These are phyloP conservation scores for Russula griseocarnosa DNA, from an alignment of 768 basidiomycete genomes.

Conservation along the genomic window DNA sequence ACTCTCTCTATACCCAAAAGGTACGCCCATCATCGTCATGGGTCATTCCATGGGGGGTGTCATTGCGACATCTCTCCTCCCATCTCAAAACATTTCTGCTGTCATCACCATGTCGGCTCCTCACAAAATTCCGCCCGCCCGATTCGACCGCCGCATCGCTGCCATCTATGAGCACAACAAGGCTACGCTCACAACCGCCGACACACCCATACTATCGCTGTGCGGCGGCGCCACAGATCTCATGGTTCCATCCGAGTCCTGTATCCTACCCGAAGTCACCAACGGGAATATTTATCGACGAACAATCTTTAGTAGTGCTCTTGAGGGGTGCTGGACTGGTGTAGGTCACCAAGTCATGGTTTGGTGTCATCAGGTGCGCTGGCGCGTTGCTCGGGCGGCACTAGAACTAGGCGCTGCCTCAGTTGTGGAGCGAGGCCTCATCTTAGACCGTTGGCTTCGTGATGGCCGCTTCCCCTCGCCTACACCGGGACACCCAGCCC, in stretches of 20 bases:
- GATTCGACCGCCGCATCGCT: slow-evolving; percentile 79
- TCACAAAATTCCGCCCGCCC: slow-evolving; percentile 79
- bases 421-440: slow-evolving; percentile 33
- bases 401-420: slow-evolving; percentile 55
- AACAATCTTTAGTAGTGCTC: slow-evolving; percentile 77
- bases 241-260: slow-evolving; percentile 89
- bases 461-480: slow-evolving; percentile 52
- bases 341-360: slow-evolving; percentile 96
- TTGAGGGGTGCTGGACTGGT: slow-evolving; percentile 92
- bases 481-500: background rate
- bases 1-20: slow-evolving; percentile 64
- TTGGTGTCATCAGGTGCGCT: slow-evolving; percentile 97
- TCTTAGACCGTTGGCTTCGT: slow-evolving; percentile 66
- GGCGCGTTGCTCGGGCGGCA: slow-evolving; percentile 76
- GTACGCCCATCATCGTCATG: slow-evolving; percentile 67
- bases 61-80: slow-evolving; percentile 77
- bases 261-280: slow-evolving; percentile 49
- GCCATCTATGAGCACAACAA: slow-evolving; percentile 56
- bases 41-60: slow-evolving; percentile 99
- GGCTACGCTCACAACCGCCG: slow-evolving; percentile 40
- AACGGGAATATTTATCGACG: slow-evolving; percentile 41
- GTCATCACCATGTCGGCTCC: slow-evolving; percentile 98
- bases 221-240: slow-evolving; percentile 91
- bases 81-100: slow-evolving; percentile 60
- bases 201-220: slow-evolving; percentile 73